Evolutionary conservation across 129 eudicot genomes (phyloP).

Genomic region (Escallonia rubra): DNA sequence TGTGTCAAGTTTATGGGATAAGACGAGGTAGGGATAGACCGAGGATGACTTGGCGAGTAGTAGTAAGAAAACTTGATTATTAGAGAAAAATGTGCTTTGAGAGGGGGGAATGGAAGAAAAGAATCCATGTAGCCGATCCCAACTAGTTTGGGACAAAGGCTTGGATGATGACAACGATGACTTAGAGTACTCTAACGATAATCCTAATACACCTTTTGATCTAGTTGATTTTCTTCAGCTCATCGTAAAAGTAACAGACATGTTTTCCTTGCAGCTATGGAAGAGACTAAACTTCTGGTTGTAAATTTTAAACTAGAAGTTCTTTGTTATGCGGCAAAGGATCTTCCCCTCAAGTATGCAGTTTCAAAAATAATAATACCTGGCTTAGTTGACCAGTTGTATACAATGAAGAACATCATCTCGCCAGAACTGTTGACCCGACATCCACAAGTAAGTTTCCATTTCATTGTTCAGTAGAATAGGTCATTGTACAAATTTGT

Average conservation of each 20-base stretch:
- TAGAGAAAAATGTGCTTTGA: too few relatives aligned
- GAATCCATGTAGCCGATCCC: too few relatives aligned
- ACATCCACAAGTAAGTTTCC: constrained; percentile 52
- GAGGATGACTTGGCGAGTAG: too few relatives aligned
- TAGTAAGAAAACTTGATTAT: too few relatives aligned
- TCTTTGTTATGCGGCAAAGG: constrained; percentile 74
- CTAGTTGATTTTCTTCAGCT: background rate
- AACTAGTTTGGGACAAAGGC: too few relatives aligned
- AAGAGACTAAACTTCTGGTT: constrained; percentile 62
- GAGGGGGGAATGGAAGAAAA: too few relatives aligned
- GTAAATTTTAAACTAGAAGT: constrained; percentile 75
- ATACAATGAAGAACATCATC: constrained; percentile 54
- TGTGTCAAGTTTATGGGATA: too few relatives aligned
- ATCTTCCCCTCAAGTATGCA: constrained; percentile 44
- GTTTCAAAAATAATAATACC: constrained; percentile 78
- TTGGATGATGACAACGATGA: too few relatives aligned
- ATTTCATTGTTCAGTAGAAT: background rate
- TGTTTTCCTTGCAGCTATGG: constrained; percentile 38
- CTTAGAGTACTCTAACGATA: background rate
- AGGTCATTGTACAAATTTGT: background rate
- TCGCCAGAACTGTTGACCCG: constrained; percentile 53
- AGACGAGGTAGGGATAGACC: too few relatives aligned
- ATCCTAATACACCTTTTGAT: constrained; percentile 2
- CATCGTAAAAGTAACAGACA: constrained; percentile 2
- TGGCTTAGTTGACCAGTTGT: constrained; percentile 77